Evolutionary conservation across 495 filamentous ascomycete species (phyloP).

Genomic region (Stereocaulon alpinum): DNA sequence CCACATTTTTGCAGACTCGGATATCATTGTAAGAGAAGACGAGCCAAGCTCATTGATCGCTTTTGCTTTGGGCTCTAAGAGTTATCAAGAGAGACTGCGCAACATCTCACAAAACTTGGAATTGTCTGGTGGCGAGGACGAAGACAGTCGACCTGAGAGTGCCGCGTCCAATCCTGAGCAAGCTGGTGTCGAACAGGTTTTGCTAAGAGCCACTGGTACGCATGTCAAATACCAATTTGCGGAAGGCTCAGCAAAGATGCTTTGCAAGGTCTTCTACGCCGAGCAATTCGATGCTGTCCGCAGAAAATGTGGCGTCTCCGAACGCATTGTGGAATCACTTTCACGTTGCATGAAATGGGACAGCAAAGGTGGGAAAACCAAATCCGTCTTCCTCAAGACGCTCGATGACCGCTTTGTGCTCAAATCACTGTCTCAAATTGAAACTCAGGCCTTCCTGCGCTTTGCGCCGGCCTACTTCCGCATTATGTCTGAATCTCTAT

Average conservation of each 20-base stretch:
- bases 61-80: constrained; percentile 73
- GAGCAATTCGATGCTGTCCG: constrained; percentile 96
- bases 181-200: constrained; percentile 59
- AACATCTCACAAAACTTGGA: constrained; percentile 54
- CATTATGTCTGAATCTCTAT: constrained; percentile 91
- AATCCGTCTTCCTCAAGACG: constrained; percentile 96
- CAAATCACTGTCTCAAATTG: constrained; percentile 78
- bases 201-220: constrained; percentile 73
- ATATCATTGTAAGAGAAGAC: constrained; percentile 93
- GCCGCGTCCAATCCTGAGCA: constrained; percentile 31
- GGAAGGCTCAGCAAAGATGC: constrained; percentile 84
- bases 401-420: constrained; percentile 89
- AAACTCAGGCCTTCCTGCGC: constrained; percentile 85
- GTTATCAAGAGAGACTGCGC: constrained; percentile 71
- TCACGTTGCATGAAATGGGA: constrained; percentile 97
- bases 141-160: constrained; percentile 17
- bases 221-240: constrained; percentile 92
- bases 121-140: constrained; percentile 26
- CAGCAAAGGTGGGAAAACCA: constrained; percentile 95
- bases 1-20: constrained; percentile 95
- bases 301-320: constrained; percentile 80
- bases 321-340: constrained; percentile 89
- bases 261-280: constrained; percentile 95
- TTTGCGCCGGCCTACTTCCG: constrained; percentile 96
- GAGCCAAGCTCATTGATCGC: constrained; percentile 95